Evolutionary conservation across 352 stramenopile species (phyloP), one percentile per base, ranked within the genome.

Genomic region (Globisporangium takayamanum): DNA sequence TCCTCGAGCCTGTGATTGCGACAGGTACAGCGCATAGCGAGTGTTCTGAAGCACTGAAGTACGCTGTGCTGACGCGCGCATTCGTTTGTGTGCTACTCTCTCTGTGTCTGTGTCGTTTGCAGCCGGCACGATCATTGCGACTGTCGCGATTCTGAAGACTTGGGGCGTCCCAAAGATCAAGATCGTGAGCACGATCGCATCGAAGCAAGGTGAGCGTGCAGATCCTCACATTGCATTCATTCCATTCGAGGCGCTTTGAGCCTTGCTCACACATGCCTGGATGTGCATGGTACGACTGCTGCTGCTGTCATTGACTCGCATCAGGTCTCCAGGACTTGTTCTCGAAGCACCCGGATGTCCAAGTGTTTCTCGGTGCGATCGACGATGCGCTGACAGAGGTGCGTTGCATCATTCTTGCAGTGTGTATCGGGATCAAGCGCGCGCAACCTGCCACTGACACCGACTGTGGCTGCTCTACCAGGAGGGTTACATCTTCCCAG

Each of bases 1-100:
- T 99, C 26, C 71, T 99, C 36, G 97, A 99, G 74, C 96, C 96
- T 18, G 80, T 98, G 50, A 98, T 99, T 69, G 94, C 93, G 12
- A 98, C 94, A 22, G 85, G 85, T 92, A 64, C 53, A n/a, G 25
- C 14, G 36, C 22, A 15, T 53, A 41, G 48, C 6, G 15, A 20
- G 12, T 41, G n/a, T 28, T 10, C 8, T 47, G 5, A 26, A 11
- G n/a, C 18, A 51, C 46, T 42, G 18, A 16, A 33, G 28, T 22
- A 33, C 28, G 28, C 28, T 33, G 28, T 41, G 55, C 11, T 39
- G 20, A 41, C 18, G 33, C 44, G n/a, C 14, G 15, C 12, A n/a
- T 47, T 22, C 22, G n/a, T 5, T 16, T 18, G 11, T 28, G 26
- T 16, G n/a, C 4, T 49, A 15, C 15, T 49, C 12, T 39, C 37